Evolutionary conservation across 441 rosid genomes (phyloP).

Genomic region (Erysimum pusillum): DNA sequence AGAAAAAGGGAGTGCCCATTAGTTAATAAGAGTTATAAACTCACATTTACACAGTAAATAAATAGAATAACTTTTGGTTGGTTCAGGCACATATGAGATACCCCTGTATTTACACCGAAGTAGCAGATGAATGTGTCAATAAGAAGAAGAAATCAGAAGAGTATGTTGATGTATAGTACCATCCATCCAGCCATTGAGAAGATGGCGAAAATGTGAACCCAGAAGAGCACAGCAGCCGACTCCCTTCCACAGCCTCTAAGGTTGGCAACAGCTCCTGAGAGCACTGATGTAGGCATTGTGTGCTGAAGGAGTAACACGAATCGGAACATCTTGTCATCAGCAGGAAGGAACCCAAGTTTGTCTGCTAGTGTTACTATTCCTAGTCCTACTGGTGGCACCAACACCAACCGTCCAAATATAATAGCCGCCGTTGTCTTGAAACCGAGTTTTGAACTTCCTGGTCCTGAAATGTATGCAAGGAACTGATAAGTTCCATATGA

Average conservation of each 20-base stretch:
- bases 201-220: constrained; percentile 96
- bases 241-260: constrained; percentile 96
- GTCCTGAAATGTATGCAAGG: constrained; percentile 63
- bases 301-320: constrained; percentile 95
- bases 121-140: constrained; percentile 22
- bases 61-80: constrained; percentile 18
- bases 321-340: constrained; percentile 92
- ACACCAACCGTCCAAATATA: constrained; percentile 71
- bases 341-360: constrained; percentile 91
- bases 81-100: constrained; percentile 36
- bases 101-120: constrained; percentile 25
- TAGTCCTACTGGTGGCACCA: constrained; percentile 92
- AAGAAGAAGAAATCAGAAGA: constrained; percentile 56
- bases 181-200: constrained; percentile 97
- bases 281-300: constrained; percentile 97
- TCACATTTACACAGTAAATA: constrained; percentile 33
- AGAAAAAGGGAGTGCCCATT: background rate
- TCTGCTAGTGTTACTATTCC: constrained; percentile 93
- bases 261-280: constrained; percentile 95
- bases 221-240: constrained; percentile 91
- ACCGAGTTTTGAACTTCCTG: constrained; percentile 96
- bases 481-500: constrained; percentile 6
- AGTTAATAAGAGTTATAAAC: constrained; percentile 21
- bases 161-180: constrained; percentile 78
- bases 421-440: constrained; percentile 84